Evolutionary conservation across 2,329 filamentous ascomycete genomes (phyloP).

Genomic region (Lachnellula subtilissima): DNA sequence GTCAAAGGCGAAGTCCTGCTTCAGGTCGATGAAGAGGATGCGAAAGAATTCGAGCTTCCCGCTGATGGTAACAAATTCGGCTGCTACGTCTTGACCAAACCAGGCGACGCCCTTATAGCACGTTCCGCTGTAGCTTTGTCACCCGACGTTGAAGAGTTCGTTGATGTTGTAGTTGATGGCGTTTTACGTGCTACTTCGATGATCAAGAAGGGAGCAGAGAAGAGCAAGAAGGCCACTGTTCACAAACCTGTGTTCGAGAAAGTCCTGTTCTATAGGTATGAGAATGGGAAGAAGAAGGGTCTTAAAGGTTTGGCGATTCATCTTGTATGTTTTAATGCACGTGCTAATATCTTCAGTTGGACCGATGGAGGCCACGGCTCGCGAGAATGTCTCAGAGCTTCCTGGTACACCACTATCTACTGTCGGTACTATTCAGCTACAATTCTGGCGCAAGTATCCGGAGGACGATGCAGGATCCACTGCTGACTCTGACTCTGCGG

Average conservation of each 20-base stretch:
- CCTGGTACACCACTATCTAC: background rate
- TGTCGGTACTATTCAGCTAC: constrained; percentile 12
- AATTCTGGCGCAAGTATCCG: constrained; percentile 10
- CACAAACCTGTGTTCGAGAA: background rate
- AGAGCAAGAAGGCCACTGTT: background rate
- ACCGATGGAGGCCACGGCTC: background rate
- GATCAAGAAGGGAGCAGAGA: constrained; percentile 1
- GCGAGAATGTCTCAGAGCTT: background rate
- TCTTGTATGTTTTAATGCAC: background rate
- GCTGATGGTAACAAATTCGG: constrained; percentile 4
- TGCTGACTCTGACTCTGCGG: background rate
- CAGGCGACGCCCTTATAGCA: constrained; percentile 13
- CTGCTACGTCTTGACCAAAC: constrained; percentile 16
- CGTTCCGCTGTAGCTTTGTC: constrained; percentile 1
- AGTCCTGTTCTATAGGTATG: constrained; percentile 4
- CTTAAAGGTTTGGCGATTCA: background rate
- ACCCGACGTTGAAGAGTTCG: constrained; percentile 12
- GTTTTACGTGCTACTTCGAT: constrained; percentile 19
- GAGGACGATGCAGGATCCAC: background rate
- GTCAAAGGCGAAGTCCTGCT: background rate
- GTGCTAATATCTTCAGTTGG: background rate
- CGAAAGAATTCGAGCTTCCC: constrained; percentile 7
- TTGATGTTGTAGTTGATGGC: constrained; percentile 26
- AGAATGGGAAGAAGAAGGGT: constrained; percentile 1
- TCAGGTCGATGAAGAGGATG: background rate